Evolutionary conservation across 2,329 filamentous ascomycete genomes (phyloP), one percentile per base, ranked within the genome.

Genomic region (Fusarium bulbicola): DNA sequence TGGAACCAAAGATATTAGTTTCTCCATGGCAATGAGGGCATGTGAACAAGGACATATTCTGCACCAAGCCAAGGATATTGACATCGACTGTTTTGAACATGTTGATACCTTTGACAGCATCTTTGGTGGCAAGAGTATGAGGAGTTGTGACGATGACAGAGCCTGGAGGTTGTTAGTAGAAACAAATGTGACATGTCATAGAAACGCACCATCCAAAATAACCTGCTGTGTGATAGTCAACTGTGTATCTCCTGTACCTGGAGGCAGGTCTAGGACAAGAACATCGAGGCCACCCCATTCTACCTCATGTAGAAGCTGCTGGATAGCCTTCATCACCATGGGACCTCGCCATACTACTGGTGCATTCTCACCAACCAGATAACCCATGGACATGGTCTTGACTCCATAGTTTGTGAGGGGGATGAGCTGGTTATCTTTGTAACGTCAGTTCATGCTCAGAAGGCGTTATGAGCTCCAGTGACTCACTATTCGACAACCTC

Each of bases 321-420:
- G 95, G 73, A 99, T 88, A 0, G 96, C 96, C 80, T 98, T 99
- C 88, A 97, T 97, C 20, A 98, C 93, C 95, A 99, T 98, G 6
- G 97, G 88, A 0, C 96, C 96, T 58, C 96, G 91, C 96, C 96
- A 99, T 37, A 96, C 95, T 21, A 99, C 92, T 0, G 95, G 94
- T 10, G 93, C 92, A 16, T 91, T 88, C 73, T 94, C 92, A 26
- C 89, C 90, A 3, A 97, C 91, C 2, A 99, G 88, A 74, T 97
- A 98, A 56, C 96, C 96, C 93, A 99, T 98, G 0, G 95, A 98
- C 96, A 99, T 99, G 61, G 95, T 97, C 83, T 97, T 97, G 63
- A 99, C 89, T 45, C 96, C 96, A 84, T 98, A 98, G 80, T 97
- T 97, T 28, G 93, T 95, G 30, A 99, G 84, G 0, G 96, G 96